phyloP scores from a whole-genome alignment of 352 stramenopile species.

The Globisporangium carolinianum region DNA sequence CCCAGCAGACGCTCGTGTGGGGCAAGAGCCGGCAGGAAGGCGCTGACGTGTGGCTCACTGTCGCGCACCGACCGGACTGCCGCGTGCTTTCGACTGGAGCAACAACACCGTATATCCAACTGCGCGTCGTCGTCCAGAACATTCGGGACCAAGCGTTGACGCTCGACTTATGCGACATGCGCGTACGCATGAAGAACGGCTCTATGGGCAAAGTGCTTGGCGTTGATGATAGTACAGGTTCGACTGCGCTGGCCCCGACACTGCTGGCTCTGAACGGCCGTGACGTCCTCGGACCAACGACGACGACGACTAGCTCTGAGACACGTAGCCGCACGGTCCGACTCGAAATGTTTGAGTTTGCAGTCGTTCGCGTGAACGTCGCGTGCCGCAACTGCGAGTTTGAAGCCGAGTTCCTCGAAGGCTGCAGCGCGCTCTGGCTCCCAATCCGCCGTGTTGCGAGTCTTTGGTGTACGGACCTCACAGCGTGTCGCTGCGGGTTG shows the following conservation, averaged over 20 bases:
- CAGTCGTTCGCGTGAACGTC: slow-evolving; percentile 51
- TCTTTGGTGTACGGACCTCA: slow-evolving; percentile 33
- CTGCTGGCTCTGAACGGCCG: slow-evolving; percentile 54
- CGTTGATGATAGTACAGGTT: slow-evolving; percentile 8
- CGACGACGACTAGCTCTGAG: slow-evolving; percentile 2
- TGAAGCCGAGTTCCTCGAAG: slow-evolving; percentile 69
- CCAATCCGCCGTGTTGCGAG: slow-evolving; percentile 43
- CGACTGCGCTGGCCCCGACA: slow-evolving; percentile 27
- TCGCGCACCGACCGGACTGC: slow-evolving; percentile 67
- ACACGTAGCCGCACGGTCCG: slow-evolving; percentile 24
- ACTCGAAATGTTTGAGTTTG: slow-evolving; percentile 64
- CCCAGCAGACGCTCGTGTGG: slow-evolving; percentile 59
- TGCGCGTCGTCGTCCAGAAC: slow-evolving; percentile 70
- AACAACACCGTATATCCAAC: slow-evolving; percentile 39
- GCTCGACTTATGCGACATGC: slow-evolving; percentile 51
- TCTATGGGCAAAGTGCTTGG: slow-evolving; percentile 38
- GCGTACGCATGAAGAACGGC: slow-evolving; percentile 68
- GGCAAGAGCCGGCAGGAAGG: slow-evolving; percentile 52
- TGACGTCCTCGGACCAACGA: slow-evolving; percentile 10
- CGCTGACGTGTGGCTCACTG: slow-evolving; percentile 67
- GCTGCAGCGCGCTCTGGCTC: slow-evolving; percentile 60
- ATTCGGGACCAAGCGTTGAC: slow-evolving; percentile 40
- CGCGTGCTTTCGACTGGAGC: slow-evolving; percentile 21
- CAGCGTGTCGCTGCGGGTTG: slow-evolving; percentile 54
- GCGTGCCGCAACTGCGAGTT: slow-evolving; percentile 66